Percentiles rank a stretch among this genome's conserved stretches.
These are phyloP conservation scores for Macrophomina tecta DNA, from an alignment of 2,329 filamentous ascomycete genomes.

Conservation along the genomic window DNA sequence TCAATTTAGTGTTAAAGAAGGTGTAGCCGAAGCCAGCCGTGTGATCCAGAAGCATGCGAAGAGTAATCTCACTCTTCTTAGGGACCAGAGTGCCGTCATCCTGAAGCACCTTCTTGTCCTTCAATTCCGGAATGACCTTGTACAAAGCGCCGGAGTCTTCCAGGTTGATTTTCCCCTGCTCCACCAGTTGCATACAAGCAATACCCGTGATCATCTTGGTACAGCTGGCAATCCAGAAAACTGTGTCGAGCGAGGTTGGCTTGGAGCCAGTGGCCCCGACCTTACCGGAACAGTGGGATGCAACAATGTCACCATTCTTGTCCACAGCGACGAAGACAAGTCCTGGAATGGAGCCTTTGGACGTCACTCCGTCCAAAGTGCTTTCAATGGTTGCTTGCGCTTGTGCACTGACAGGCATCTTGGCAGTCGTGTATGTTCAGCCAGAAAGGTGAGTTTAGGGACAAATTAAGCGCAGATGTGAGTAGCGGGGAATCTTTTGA, in stretches of 20 bases:
- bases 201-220: slow-evolving; percentile 49
- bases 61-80: slow-evolving; percentile 53
- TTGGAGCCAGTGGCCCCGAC: slow-evolving; percentile 49
- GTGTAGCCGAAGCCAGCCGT: slow-evolving; percentile 58
- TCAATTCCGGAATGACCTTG: slow-evolving; percentile 44
- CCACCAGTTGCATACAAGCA: slow-evolving; percentile 44
- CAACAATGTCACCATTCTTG: slow-evolving; percentile 50
- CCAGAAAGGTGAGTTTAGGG: too few relatives aligned
- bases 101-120: slow-evolving; percentile 49
- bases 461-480: background rate
- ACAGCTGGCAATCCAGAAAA: slow-evolving; percentile 65
- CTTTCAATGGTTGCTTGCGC: slow-evolving; percentile 43
- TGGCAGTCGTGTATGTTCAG: background rate
- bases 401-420: slow-evolving; percentile 42
- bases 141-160: slow-evolving; percentile 43
- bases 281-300: slow-evolving; percentile 51
- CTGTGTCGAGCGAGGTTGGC: slow-evolving; percentile 60
- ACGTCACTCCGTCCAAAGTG: slow-evolving; percentile 41
- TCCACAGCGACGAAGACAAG: slow-evolving; percentile 54
- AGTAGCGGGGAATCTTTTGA: background rate
- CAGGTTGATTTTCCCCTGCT: slow-evolving; percentile 44
- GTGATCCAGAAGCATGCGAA: slow-evolving; percentile 58
- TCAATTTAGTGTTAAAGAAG: slow-evolving; percentile 54
- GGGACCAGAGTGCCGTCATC: slow-evolving; percentile 43
- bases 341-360: slow-evolving; percentile 44